Conservation (phyloP, 2,329 filamentous ascomycete species). For the Colletotrichum sublineola region DNA sequence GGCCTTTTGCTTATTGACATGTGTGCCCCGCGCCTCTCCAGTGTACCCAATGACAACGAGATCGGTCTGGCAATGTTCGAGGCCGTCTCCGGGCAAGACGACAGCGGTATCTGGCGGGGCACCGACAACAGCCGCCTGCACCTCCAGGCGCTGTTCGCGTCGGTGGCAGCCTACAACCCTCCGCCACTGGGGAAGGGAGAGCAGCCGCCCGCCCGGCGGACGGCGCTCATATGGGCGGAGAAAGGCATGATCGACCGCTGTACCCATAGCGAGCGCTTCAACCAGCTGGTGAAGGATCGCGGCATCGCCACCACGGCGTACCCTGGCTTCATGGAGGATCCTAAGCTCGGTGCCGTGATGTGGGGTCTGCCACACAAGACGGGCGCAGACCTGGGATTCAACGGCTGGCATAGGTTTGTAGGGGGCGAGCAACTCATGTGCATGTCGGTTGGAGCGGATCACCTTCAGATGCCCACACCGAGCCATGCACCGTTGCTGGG, state of each 20-base stretch:
- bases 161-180: too few species aligned
- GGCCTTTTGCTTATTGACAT: slow-evolving; percentile 23
- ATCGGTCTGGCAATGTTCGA: too few species aligned
- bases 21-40: slow-evolving; percentile 2
- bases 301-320: slow-evolving; percentile 8
- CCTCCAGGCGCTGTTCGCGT: too few species aligned
- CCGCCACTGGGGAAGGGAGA: too few species aligned
- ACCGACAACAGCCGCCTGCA: too few species aligned
- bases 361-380: slow-evolving; percentile 20
- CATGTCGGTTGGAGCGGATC: background rate
- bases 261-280: too few species aligned
- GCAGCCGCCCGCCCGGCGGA: too few species aligned
- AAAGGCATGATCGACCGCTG: slow-evolving; percentile 10
- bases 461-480: background rate
- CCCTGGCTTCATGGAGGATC: slow-evolving; percentile 17
- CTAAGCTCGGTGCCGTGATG: slow-evolving; percentile 9
- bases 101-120: too few species aligned
- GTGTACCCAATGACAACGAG: background rate
- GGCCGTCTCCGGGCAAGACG: too few species aligned
- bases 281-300: background rate
- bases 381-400: background rate
- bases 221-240: too few species aligned
- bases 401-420: slow-evolving; percentile 6
- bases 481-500: background rate
- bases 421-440: background rate